phyloP scores from a whole-genome alignment of 1,284 basidiomycete species.

The Mrakiaceae sp. region DNA sequence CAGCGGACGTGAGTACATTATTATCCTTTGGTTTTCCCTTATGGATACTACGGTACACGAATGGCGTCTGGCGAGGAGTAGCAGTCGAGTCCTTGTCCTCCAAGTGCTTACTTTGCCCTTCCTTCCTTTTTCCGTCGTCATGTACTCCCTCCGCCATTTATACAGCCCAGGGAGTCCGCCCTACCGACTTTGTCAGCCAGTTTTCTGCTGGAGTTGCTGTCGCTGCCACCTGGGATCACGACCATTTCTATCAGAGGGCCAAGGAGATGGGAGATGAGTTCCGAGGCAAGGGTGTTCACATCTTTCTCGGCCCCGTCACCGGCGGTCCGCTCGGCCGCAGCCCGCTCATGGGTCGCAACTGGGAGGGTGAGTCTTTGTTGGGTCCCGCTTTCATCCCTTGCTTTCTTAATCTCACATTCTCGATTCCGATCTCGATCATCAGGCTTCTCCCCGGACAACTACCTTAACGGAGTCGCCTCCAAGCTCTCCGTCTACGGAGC shows the following conservation, averaged over 20 bases:
- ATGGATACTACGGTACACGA: too few species aligned
- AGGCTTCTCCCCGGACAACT: conserved; percentile 36
- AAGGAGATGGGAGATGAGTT: conserved; percentile 39
- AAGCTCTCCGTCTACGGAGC: background rate
- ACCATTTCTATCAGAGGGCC: conserved; percentile 33
- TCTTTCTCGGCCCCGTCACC: conserved; percentile 28
- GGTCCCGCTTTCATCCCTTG: conserved; percentile 11
- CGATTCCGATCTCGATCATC: background rate
- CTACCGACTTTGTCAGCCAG: conserved; percentile 4
- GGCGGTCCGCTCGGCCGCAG: conserved; percentile 33
- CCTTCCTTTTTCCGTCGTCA: too few species aligned
- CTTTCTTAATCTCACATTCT: background rate
- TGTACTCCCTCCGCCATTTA: background rate
- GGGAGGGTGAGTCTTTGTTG: conserved; percentile 24
- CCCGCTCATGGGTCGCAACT: conserved; percentile 34
- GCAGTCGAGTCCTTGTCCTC: too few species aligned
- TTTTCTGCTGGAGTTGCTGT: conserved; percentile 37
- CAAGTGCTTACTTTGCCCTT: too few species aligned
- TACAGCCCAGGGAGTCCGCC: conserved; percentile 2
- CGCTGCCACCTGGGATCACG: conserved; percentile 38
- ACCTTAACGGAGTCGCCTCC: conserved; percentile 33
- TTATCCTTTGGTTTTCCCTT: background rate
- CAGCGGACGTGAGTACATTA: conserved; percentile 25
- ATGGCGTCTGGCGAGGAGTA: too few species aligned
- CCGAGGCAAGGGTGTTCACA: conserved; percentile 30